A percentile compares a stretch with the other conserved stretches of the same genome.
phyloP scores from a whole-genome alignment of 1,284 basidiomycete genomes.

The Leccinum proximum region DNA sequence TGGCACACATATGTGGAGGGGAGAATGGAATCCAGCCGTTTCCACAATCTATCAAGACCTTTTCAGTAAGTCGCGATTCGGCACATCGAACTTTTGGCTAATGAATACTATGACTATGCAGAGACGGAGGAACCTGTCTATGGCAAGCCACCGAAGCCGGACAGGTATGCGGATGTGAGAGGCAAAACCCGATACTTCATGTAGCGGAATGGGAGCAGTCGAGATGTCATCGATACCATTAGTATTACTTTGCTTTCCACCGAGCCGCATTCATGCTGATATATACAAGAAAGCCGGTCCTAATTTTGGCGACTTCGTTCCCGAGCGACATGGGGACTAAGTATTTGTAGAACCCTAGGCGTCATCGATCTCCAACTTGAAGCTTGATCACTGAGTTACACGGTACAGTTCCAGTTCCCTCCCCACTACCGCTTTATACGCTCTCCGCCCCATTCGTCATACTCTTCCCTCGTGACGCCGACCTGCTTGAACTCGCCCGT shows the following conservation, averaged over 20 bases:
- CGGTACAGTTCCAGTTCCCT: conserved; percentile 66
- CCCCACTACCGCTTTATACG: conserved; percentile 80
- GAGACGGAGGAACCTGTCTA: conserved; percentile 65
- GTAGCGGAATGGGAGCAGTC: conserved; percentile 8
- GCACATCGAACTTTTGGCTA: conserved; percentile 5
- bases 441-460: conserved; percentile 91
- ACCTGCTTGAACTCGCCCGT: conserved; percentile 57
- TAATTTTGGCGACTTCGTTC: not conserved
- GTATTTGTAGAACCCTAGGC: no score
- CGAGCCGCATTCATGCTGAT: not conserved
- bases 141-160: conserved; percentile 57
- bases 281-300: not conserved
- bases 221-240: not conserved
- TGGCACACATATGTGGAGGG: conserved; percentile 84
- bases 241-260: not conserved
- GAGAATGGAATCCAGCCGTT: conserved; percentile 71
- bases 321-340: no score
- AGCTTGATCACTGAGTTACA: conserved; percentile 2
- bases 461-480: conserved; percentile 75
- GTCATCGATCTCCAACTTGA: not conserved
- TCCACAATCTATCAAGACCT: conserved; percentile 64
- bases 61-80: conserved; percentile 51
- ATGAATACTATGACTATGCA: conserved; percentile 26
- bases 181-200: conserved; percentile 48
- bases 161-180: conserved; percentile 57